Percentiles rank a stretch among this genome's conserved stretches.
Evolutionary conservation across 2,329 filamentous ascomycete genomes (phyloP).

Genomic region (Verticillium tricorpus): DNA sequence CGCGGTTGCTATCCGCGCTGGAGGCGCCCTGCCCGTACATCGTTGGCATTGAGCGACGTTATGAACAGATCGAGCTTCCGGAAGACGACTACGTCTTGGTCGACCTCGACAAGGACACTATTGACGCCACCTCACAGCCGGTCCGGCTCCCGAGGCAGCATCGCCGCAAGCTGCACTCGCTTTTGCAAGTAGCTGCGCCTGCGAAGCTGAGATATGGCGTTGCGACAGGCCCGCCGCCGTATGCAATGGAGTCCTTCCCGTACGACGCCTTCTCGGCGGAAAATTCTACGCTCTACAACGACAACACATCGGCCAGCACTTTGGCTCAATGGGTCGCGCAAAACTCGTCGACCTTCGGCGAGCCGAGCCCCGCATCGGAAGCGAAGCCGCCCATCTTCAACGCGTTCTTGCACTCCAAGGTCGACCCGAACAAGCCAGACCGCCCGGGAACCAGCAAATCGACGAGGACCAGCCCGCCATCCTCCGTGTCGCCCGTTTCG

Average conservation of each 20-base stretch:
- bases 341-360: conserved; percentile 83
- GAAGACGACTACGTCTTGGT: conserved; percentile 95
- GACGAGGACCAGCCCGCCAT: conserved; percentile 55
- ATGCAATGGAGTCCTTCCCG: conserved; percentile 89
- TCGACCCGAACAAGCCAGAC: conserved; percentile 62
- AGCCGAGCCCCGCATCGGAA: conserved; percentile 48
- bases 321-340: conserved; percentile 84
- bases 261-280: conserved; percentile 88
- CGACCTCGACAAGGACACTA: conserved; percentile 85
- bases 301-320: conserved; percentile 64
- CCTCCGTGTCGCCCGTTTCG: conserved; percentile 71
- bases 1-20: conserved; percentile 80
- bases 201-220: conserved; percentile 87
- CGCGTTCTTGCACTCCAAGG: conserved; percentile 75
- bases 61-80: conserved; percentile 79
- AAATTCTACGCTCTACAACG: conserved; percentile 73
- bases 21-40: conserved; percentile 97
- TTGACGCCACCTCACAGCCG: conserved; percentile 79
- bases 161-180: conserved; percentile 79
- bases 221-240: conserved; percentile 80
- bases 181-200: conserved; percentile 85
- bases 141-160: conserved; percentile 79
- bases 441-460: conserved; percentile 73
- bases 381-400: conserved; percentile 75
- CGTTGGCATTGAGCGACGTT: conserved; percentile 88